A percentile compares a stretch with the other conserved stretches of the same genome.
These are phyloP conservation scores for Aureobasidium sp. DNA, from an alignment of 2,329 filamentous ascomycete genomes.

Conservation along the genomic window DNA sequence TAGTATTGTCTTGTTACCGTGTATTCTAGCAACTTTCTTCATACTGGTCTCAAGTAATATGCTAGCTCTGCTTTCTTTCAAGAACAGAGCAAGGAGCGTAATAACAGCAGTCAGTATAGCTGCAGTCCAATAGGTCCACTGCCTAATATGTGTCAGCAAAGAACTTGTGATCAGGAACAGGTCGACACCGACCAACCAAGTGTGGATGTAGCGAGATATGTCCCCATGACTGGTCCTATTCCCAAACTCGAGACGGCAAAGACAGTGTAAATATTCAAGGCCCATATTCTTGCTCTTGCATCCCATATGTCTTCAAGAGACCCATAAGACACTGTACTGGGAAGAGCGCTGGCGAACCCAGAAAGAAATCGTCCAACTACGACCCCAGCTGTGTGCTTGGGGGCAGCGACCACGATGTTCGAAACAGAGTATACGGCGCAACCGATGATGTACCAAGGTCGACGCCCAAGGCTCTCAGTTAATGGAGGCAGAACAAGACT, in stretches of 20 bases:
- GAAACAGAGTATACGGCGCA: background rate
- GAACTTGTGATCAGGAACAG: background rate
- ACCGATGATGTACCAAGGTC: background rate
- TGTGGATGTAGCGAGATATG: background rate
- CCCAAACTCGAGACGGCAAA: background rate
- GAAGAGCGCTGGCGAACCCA: background rate
- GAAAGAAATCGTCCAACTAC: background rate
- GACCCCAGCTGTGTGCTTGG: background rate
- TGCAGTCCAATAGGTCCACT: background rate
- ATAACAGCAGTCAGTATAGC: background rate
- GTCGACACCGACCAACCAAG: background rate
- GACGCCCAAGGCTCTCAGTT: background rate
- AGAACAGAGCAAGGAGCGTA: background rate
- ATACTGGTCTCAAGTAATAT: background rate
- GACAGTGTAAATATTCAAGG: background rate
- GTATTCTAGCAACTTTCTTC: background rate
- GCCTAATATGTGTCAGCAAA: background rate
- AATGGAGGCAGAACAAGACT: background rate
- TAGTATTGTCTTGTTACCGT: background rate
- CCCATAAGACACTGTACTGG: background rate
- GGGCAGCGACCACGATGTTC: background rate
- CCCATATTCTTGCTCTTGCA: background rate
- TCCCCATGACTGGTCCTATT: background rate
- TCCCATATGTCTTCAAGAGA: background rate
- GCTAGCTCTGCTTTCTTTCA: background rate